A percentile compares a stretch with the other conserved stretches of the same genome.
phyloP scores from a whole-genome alignment of 176 grass and related monocot genomes.

The Carex scoparia region DNA sequence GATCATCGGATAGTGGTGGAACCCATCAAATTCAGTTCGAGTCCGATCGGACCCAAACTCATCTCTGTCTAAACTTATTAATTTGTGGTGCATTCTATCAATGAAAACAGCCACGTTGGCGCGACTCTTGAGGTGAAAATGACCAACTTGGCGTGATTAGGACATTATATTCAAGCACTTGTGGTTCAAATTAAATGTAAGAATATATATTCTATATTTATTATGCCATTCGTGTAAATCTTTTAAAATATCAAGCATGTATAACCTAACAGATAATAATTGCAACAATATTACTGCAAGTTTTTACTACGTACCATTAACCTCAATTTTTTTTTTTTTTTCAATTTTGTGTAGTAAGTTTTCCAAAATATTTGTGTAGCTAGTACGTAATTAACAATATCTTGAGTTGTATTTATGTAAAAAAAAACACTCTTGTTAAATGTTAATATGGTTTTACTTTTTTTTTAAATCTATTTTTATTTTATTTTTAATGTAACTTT shows the following conservation, averaged over 20 bases:
- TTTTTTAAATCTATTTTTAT: too few species aligned
- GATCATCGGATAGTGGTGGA: too few species aligned
- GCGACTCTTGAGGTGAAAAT: not conserved
- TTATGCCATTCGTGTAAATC: not conserved
- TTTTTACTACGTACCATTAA: not conserved
- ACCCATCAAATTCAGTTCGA: too few species aligned
- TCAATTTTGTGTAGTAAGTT: too few species aligned
- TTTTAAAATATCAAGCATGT: constrained; percentile 1
- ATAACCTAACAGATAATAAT: not conserved
- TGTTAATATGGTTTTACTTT: too few species aligned
- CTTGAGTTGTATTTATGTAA: not conserved
- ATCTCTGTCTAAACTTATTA: not conserved
- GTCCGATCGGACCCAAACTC: too few species aligned
- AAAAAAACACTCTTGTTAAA: too few species aligned
- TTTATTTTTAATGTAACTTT: too few species aligned
- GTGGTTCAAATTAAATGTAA: constrained; percentile 18
- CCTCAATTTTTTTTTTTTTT: not conserved
- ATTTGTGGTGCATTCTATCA: constrained; percentile 10
- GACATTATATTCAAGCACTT: not conserved
- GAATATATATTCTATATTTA: not conserved
- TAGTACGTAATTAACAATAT: not conserved
- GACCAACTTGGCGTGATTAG: not conserved
- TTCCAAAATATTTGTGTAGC: not conserved
- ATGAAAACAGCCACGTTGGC: constrained; percentile 19
- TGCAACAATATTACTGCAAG: not conserved